Percentiles rank a stretch among this genome's conserved stretches.
Conservation (phyloP, 495 filamentous ascomycete species). For the Stereocaulon alpinum region DNA sequence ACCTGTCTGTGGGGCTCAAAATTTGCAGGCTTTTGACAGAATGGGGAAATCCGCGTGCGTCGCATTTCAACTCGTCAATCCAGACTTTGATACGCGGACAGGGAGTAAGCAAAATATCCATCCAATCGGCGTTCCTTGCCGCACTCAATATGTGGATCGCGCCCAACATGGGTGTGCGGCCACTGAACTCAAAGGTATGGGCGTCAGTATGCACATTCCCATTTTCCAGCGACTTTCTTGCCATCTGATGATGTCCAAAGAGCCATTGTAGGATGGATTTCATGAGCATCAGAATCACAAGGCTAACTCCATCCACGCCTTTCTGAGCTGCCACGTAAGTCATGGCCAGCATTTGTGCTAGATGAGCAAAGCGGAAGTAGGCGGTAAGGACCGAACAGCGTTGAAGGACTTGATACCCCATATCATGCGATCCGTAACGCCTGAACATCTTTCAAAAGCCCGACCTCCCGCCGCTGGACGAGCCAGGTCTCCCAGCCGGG, state of each 20-base stretch:
- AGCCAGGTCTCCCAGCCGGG: slow-evolving; percentile 10
- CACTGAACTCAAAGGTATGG: slow-evolving; percentile 9
- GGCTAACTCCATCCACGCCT: slow-evolving; percentile 17
- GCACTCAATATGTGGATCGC: slow-evolving; percentile 15
- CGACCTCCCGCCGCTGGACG: not conserved
- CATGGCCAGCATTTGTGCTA: slow-evolving; percentile 18
- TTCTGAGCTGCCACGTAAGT: slow-evolving; percentile 23
- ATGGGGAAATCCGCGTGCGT: not conserved
- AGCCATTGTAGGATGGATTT: not conserved
- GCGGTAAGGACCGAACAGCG: not conserved
- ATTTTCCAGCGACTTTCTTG: slow-evolving; percentile 14
- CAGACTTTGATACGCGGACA: slow-evolving; percentile 11
- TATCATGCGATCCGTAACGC: not conserved
- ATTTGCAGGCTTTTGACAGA: not conserved
- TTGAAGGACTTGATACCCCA: too few relatives aligned
- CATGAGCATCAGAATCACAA: slow-evolving; percentile 13
- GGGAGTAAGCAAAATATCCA: slow-evolving; percentile 12
- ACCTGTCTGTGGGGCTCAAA: slow-evolving; percentile 8
- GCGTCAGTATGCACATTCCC: slow-evolving; percentile 13
- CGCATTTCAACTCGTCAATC: slow-evolving; percentile 6
- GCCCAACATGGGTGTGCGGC: slow-evolving; percentile 17
- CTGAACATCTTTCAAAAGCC: not conserved
- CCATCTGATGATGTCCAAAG: slow-evolving; percentile 4
- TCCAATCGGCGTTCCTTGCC: slow-evolving; percentile 10
- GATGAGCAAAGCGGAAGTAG: slow-evolving; percentile 14